Base-by-base conservation (phyloP, 148 eudicot species). In the Pouteria glomerata region DNA sequence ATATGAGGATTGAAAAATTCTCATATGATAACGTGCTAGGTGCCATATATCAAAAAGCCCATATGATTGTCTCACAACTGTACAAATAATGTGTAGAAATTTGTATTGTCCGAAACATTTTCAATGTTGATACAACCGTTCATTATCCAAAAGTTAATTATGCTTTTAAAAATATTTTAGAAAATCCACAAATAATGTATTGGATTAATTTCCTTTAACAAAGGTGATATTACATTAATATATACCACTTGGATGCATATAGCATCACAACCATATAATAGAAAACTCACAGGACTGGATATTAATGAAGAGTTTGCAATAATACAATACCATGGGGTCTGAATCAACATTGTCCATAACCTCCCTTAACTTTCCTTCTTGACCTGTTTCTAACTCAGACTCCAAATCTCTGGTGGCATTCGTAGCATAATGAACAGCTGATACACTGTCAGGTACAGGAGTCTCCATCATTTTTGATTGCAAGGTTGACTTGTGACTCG, bases 401-500 rank as follows among this genome's bases (percentile, higher is more conserved):
- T 88, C 93, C 71, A 84, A 24, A 83, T 88, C 91, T 81, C 87
- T 84, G 61, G 90, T 86, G 69, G 81, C 76, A 83, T 83, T 90
- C 75, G 92, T 87, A 33, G 88, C 85, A 79, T 88, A 85, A 69
- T 85, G 87, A 50, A 88, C 87, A 77, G 90, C 94, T 73, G 90
- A 80, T 66, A 85, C 94, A 70, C 94, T 89, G 77, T 87, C 96
- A 62, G 86, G 85, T 33, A 81, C 83, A 69, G 89, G 77, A 41
- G 88, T 81, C 76, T 81, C 95, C 73, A 68, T 76, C 73, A 79
- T 87, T 68, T 85, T 90, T 45, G 96, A 73, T 79, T 88, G 93
- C 75, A 88, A 76, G 48, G 83, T 89, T 63, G 96, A 92, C 79
- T 90, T 90, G 77, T 87, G 95, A 86, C 99, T 92, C 71, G 97